A percentile compares a stretch with the other conserved stretches of the same genome.
These are phyloP conservation scores for Wickerhamiella australiensis DNA, from an alignment of 805 yeast genomes.

Conservation along the genomic window DNA sequence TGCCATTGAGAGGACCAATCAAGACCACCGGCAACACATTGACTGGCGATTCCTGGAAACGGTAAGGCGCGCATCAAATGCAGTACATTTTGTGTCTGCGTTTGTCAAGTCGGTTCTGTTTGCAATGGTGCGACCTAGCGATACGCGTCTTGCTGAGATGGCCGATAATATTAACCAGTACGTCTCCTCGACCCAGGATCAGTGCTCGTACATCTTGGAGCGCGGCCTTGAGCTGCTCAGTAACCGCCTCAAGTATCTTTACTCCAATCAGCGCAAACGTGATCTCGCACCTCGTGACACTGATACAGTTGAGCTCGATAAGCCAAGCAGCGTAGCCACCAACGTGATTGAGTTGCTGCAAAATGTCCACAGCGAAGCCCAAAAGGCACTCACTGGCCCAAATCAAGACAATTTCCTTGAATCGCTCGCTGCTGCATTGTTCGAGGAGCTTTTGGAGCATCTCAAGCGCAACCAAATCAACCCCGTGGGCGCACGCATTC, in stretches of 20 bases:
- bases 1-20: conserved; percentile 33
- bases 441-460: conserved; percentile 53
- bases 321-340: conserved; percentile 59
- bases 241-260: conserved; percentile 37
- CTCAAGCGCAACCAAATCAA: conserved; percentile 64
- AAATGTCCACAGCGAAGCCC: conserved; percentile 33
- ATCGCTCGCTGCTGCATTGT: conserved; percentile 47
- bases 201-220: conserved; percentile 53
- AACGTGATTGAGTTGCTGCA: conserved; percentile 44
- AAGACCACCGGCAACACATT: conserved; percentile 25
- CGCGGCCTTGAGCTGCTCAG: conserved; percentile 46
- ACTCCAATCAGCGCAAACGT: conserved; percentile 58
- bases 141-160: conserved; percentile 46
- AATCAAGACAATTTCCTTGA: conserved; percentile 42
- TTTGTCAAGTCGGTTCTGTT: conserved; percentile 62
- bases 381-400: conserved; percentile 31
- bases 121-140: conserved; percentile 56
- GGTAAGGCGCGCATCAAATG: conserved; percentile 44
- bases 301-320: conserved; percentile 10
- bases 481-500: conserved; percentile 68
- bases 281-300: conserved; percentile 40
- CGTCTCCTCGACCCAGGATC: conserved; percentile 41
- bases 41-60: conserved; percentile 39
- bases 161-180: conserved; percentile 43
- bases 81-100: conserved; percentile 53